Percentiles rank a stretch among this genome's conserved stretches.
Evolutionary conservation across 495 filamentous ascomycete genomes (phyloP).

Genomic region (Cercophora samala): DNA sequence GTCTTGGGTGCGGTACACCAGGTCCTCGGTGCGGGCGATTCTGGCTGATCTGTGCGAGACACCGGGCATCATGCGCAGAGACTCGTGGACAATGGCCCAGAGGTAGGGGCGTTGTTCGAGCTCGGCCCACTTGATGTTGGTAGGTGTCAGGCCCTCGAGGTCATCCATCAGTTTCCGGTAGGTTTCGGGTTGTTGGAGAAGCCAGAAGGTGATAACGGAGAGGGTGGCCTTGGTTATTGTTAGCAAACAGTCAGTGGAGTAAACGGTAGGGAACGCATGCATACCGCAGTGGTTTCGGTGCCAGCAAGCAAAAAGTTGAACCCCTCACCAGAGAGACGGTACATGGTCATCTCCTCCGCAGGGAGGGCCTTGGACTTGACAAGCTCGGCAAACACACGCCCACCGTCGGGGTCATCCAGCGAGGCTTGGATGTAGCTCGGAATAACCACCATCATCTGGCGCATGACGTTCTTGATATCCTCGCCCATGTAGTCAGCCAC

Average conservation of each 20-base stretch:
- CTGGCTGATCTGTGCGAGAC: conserved; percentile 30
- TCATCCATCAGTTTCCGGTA: conserved; percentile 32
- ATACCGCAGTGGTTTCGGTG: conserved; percentile 30
- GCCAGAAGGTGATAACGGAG: conserved; percentile 32
- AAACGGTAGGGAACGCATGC: background rate
- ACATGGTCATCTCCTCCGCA: conserved; percentile 28
- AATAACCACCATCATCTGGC: conserved; percentile 23
- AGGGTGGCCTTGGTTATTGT: conserved; percentile 27
- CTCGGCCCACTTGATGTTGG: conserved; percentile 22
- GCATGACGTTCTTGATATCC: conserved; percentile 20
- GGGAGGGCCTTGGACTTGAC: conserved; percentile 23
- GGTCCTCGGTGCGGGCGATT: conserved; percentile 30
- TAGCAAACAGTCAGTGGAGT: background rate
- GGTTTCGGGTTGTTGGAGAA: conserved; percentile 29
- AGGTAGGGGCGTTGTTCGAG: conserved; percentile 48
- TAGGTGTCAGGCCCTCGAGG: conserved; percentile 25
- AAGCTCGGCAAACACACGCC: conserved; percentile 25
- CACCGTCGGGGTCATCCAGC: conserved; percentile 14
- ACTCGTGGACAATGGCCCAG: conserved; percentile 44
- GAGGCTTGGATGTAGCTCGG: conserved; percentile 23
- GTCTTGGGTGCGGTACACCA: conserved; percentile 30
- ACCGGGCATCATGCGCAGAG: conserved; percentile 43
- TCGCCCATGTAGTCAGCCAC: conserved; percentile 26
- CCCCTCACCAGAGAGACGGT: conserved; percentile 32
- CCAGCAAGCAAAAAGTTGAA: conserved; percentile 32